Conservation (phyloP, 345 rosid species). For the Salix arbutifolia region DNA sequence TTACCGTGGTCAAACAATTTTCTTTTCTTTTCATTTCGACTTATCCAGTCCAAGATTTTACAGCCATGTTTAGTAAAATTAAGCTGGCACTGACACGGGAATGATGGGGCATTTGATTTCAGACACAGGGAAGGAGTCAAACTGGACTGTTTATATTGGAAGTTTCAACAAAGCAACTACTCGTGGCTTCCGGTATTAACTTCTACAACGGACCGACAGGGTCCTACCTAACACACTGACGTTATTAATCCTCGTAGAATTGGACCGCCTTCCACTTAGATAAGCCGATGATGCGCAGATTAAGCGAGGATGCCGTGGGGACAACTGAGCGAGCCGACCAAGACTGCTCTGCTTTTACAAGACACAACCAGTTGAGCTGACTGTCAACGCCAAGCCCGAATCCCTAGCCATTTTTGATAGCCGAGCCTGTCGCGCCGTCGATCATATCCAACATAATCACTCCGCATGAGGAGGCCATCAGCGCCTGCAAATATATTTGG, state of each 20-base stretch:
- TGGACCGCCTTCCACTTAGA: not conserved
- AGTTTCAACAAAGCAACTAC: not conserved
- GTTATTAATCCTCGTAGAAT: not conserved
- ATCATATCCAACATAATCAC: constrained; percentile 16
- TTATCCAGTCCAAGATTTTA: no score
- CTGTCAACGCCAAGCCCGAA: constrained; percentile 34
- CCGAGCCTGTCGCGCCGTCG: constrained; percentile 34
- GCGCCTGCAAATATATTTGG: not conserved
- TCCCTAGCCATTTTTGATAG: constrained; percentile 23
- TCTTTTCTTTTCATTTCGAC: no score
- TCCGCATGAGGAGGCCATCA: not conserved
- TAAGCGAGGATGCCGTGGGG: constrained; percentile 26
- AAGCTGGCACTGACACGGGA: no score
- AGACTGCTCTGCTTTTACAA: constrained; percentile 30
- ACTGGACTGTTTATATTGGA: not conserved
- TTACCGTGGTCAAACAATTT: no score
- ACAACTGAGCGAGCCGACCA: constrained; percentile 34
- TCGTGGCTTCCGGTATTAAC: not conserved
- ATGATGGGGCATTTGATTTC: not conserved
- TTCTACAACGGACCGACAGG: not conserved
- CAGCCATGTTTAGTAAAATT: no score
- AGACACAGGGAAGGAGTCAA: not conserved
- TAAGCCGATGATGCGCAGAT: constrained; percentile 17
- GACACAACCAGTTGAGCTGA: constrained; percentile 24
- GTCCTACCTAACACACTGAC: not conserved